Percentiles rank a stretch among this genome's conserved stretches.
These are phyloP conservation scores for Pyrus pyrifolia DNA, from an alignment of 306 rosid genomes.

Conservation along the genomic window DNA sequence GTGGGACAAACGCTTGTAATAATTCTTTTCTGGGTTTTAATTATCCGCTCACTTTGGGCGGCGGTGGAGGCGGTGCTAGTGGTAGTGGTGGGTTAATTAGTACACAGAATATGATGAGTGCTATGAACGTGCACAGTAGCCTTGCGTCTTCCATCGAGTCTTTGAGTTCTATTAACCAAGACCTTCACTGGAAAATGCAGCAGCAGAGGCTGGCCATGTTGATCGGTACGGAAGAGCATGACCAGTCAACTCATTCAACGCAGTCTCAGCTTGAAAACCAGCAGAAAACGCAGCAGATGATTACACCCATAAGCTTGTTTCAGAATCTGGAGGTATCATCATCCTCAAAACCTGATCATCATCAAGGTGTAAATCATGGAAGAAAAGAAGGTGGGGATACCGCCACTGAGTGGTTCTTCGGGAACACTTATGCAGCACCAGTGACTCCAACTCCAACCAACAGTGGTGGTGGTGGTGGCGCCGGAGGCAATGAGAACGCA, in stretches of 20 bases:
- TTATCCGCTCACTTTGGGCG: slow-evolving; percentile 33
- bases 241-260: background rate
- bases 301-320: slow-evolving; percentile 17
- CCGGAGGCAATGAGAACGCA: slow-evolving; percentile 23
- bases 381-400: slow-evolving; percentile 36
- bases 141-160: slow-evolving; percentile 82
- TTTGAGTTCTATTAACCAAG: slow-evolving; percentile 82
- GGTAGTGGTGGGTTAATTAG: background rate
- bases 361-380: background rate
- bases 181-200: slow-evolving; percentile 92
- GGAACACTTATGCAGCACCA: slow-evolving; percentile 44
- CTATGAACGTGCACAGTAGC: slow-evolving; percentile 40
- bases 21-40: slow-evolving; percentile 34
- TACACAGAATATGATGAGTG: slow-evolving; percentile 34
- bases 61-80: slow-evolving; percentile 14
- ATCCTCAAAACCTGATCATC: background rate
- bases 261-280: background rate
- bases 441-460: slow-evolving; percentile 47
- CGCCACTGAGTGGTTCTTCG: slow-evolving; percentile 84
- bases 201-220: slow-evolving; percentile 75
- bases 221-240: slow-evolving; percentile 26
- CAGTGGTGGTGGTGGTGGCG: slow-evolving; percentile 23
- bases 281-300: background rate
- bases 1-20: background rate
- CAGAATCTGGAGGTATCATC: slow-evolving; percentile 31